These are phyloP conservation scores for Hibiscus tridactylites DNA, from an alignment of 345 rosid species.

Conservation along the genomic window DNA sequence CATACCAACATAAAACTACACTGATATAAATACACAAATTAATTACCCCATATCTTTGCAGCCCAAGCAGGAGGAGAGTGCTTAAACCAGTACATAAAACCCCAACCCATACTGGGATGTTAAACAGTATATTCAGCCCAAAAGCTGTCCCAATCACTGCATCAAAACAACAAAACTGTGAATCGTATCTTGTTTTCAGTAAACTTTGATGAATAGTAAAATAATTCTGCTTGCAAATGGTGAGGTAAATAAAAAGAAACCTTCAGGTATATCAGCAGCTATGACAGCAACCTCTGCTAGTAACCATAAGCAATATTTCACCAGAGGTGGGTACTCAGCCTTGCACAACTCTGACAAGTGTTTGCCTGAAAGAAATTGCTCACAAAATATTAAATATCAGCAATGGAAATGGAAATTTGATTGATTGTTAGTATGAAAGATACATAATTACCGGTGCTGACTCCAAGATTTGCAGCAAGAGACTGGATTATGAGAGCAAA, in stretches of 20 bases:
- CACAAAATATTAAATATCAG: not conserved
- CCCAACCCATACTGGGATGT: conserved; percentile 48
- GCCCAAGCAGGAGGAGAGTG: conserved; percentile 54
- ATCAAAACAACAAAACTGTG: not conserved
- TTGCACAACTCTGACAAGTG: conserved; percentile 62
- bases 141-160: conserved; percentile 65
- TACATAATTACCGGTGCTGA: conserved; percentile 39
- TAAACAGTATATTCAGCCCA: conserved; percentile 43
- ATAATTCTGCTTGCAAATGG: not conserved
- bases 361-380: conserved; percentile 28
- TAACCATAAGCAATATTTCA: conserved; percentile 53
- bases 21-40: not conserved
- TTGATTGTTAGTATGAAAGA: not conserved
- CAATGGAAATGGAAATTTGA: not conserved
- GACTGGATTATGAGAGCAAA: conserved; percentile 69
- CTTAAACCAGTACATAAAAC: conserved; percentile 49
- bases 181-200: not conserved
- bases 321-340: conserved; percentile 50
- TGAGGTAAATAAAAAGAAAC: conserved; percentile 7
- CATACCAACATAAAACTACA: not conserved
- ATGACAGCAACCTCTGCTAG: conserved; percentile 61
- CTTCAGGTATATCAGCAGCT: conserved; percentile 80
- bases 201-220: no score
- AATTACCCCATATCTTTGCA: conserved; percentile 56
- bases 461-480: conserved; percentile 67